phyloP scores from a whole-genome alignment of 768 basidiomycete genomes.

The Saitozyma sp. region DNA sequence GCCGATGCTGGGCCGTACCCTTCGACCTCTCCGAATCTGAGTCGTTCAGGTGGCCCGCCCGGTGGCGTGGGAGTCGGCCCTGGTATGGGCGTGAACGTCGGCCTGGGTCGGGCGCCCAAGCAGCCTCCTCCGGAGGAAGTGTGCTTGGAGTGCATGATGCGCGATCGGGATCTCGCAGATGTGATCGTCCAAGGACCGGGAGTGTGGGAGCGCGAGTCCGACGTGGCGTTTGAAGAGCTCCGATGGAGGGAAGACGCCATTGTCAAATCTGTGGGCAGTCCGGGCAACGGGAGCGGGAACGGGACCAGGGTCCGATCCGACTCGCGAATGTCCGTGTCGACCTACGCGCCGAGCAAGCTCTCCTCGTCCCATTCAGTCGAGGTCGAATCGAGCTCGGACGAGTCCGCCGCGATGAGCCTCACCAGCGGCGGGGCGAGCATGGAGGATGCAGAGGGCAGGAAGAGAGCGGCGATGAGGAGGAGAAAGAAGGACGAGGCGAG shows the following conservation, averaged over 20 bases:
- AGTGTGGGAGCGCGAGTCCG: conserved; percentile 88
- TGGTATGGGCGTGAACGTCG: conserved; percentile 1
- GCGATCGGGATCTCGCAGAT: conserved; percentile 96
- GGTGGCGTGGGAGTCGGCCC: conserved; percentile 4
- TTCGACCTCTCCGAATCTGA: conserved; percentile 2
- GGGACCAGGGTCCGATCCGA: not conserved
- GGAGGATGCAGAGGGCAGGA: conserved; percentile 26
- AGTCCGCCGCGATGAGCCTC: conserved; percentile 25
- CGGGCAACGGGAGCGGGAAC: not conserved
- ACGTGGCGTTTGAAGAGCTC: conserved; percentile 75
- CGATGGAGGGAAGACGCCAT: conserved; percentile 48
- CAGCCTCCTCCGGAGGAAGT: conserved; percentile 61
- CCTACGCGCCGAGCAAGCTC: not conserved
- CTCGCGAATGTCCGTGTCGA: not conserved
- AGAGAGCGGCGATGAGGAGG: conserved; percentile 20
- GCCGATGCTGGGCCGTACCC: conserved; percentile 43
- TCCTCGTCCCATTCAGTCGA: too few species aligned
- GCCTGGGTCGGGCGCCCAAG: conserved; percentile 10
- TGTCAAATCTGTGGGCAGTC: conserved; percentile 11
- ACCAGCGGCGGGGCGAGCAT: conserved; percentile 24
- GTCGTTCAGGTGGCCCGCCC: not conserved
- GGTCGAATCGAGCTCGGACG: conserved; percentile 9
- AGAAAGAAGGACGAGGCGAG: conserved; percentile 12
- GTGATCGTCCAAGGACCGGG: conserved; percentile 83
- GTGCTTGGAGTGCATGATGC: conserved; percentile 96